Conservation (phyloP, 2,329 filamentous ascomycete species). For the Fusarium papillatum region DNA sequence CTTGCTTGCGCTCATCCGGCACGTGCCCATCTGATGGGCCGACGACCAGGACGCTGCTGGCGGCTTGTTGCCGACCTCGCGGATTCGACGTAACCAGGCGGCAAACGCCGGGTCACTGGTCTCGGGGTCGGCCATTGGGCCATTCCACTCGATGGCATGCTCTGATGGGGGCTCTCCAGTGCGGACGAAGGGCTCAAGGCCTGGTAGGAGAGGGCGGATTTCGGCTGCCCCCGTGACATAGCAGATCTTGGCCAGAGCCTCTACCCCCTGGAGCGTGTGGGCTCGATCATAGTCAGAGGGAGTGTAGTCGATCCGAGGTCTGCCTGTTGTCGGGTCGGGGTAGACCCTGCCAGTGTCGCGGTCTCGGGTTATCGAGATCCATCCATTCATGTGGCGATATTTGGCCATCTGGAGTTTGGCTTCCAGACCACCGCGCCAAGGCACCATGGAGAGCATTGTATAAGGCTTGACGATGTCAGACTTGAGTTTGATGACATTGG, state of each 20-base stretch:
- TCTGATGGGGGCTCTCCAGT: slow-evolving; percentile 34
- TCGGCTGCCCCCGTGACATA: slow-evolving; percentile 86
- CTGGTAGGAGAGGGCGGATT: slow-evolving; percentile 76
- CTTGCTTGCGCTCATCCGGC: slow-evolving; percentile 74
- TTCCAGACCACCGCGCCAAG: slow-evolving; percentile 77
- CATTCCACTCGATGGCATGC: slow-evolving; percentile 29
- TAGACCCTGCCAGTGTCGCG: slow-evolving; percentile 82
- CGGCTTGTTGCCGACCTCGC: slow-evolving; percentile 62
- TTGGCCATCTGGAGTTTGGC: slow-evolving; percentile 80
- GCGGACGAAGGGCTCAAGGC: slow-evolving; percentile 72
- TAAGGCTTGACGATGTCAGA: slow-evolving; percentile 66
- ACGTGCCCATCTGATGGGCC: slow-evolving; percentile 88
- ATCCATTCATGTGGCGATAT: slow-evolving; percentile 77
- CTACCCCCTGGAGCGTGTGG: slow-evolving; percentile 78
- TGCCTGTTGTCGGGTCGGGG: slow-evolving; percentile 76
- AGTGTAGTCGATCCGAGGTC: slow-evolving; percentile 77
- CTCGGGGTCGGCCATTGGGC: slow-evolving; percentile 52
- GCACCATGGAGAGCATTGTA: slow-evolving; percentile 70
- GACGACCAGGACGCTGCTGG: slow-evolving; percentile 70
- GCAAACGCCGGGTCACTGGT: slow-evolving; percentile 72
- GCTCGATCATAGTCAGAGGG: slow-evolving; percentile 79
- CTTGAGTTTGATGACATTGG: slow-evolving; percentile 8
- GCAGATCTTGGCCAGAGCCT: slow-evolving; percentile 81
- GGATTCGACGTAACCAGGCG: slow-evolving; percentile 69
- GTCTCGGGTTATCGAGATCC: slow-evolving; percentile 83